Evolutionary conservation across 208 protist genomes (phyloP).

Genomic region (Tritrichomonas musculus): DNA sequence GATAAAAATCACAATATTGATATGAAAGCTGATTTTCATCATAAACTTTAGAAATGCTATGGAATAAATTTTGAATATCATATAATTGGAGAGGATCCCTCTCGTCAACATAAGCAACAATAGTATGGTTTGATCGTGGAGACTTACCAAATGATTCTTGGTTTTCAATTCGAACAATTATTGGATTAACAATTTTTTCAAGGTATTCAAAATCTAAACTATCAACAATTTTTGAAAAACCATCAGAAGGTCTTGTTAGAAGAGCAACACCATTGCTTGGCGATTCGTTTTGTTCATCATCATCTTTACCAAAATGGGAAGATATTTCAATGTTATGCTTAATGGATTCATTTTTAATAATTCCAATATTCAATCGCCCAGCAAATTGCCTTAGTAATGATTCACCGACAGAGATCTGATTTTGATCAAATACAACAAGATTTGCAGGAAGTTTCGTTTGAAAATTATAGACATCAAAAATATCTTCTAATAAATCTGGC

Average conservation of each 20-base stretch:
- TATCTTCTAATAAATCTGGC: neutral
- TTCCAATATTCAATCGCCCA: neutral
- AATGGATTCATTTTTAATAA: neutral
- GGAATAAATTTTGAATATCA: neutral
- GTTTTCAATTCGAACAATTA: slow-evolving; percentile 51
- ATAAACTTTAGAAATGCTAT: neutral
- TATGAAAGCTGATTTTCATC: neutral
- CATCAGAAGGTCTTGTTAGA: neutral
- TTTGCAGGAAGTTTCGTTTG: neutral
- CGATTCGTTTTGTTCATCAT: too few relatives aligned
- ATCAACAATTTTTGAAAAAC: neutral
- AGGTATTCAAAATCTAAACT: neutral
- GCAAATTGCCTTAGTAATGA: neutral
- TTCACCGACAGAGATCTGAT: neutral
- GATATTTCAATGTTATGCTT: too few relatives aligned
- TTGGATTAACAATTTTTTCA: neutral
- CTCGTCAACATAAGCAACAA: neutral
- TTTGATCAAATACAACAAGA: neutral
- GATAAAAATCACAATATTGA: slow-evolving; percentile 14
- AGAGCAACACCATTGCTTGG: too few relatives aligned
- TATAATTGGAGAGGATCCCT: neutral
- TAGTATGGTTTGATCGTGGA: neutral
- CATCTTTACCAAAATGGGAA: neutral
- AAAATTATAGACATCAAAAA: slow-evolving; percentile 13
- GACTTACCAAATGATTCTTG: neutral